Base-by-base conservation (phyloP, 352 stramenopile species). In the Phytophthora multivora region DNA sequence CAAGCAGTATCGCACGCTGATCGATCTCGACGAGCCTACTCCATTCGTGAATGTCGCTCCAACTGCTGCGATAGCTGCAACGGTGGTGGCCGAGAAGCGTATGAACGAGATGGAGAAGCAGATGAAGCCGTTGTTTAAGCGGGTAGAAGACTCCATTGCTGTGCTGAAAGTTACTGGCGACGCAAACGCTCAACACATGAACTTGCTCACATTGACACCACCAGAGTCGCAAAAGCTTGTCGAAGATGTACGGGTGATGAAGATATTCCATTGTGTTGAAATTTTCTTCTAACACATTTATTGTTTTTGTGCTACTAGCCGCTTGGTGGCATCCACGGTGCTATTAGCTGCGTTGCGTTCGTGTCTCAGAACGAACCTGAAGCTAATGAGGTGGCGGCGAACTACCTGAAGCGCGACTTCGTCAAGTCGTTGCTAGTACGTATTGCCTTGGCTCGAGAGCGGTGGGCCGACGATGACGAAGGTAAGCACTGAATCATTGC, bases 391-490 rank as follows among this genome's bases (percentile, higher is more conserved):
- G 55, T 75, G 18, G 83, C 80, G n/a, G 45, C 62, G 11, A 66
- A 63, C 26, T 83, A 73, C 50, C 66, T 92, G 21, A 92, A 92
- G 56, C 78, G 66, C 23, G 83, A 92, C 51, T 86, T 90, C 56
- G 48, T 85, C 16, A 89, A 87, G 51, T 88, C 83, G 13, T 55
- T 90, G 51, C 40, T 80, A 51, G 49, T 89, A 3, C 80, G 83
- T 51, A 46, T 86, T 11, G 73, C 83, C 18, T 59, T 90, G 38
- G 71, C 84, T 50, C 65, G 69, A 35, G 82, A 91, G 54, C 66
- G 71, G 19, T 79, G 69, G 53, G 51, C 42, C 1, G 75, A 86
- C 21, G 66, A 80, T 38, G 65, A 64, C 2, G 65, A 70, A 53
- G 67, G 69, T 79, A 62, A 58, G 54, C 9, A 7, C 10, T 56